These are phyloP conservation scores for Dioszegia crocea DNA, from an alignment of 768 basidiomycete species.

Conservation along the genomic window DNA sequence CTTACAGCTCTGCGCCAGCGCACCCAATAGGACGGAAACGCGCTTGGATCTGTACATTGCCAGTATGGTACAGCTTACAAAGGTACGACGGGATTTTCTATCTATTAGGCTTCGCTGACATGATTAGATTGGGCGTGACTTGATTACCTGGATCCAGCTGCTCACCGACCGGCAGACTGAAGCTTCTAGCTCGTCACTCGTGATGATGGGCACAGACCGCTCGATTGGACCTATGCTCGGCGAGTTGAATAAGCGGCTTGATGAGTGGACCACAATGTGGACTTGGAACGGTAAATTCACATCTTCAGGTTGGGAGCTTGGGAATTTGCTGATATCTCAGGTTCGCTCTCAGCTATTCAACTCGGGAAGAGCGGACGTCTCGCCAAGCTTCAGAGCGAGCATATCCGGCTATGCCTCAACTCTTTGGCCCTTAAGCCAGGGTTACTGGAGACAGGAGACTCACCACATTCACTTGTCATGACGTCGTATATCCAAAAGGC, in stretches of 20 bases:
- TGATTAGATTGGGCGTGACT: slow-evolving; percentile 19
- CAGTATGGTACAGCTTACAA: slow-evolving; percentile 12
- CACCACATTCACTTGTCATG: slow-evolving; percentile 2
- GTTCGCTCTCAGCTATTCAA: slow-evolving; percentile 15
- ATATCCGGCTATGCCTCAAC: slow-evolving; percentile 27
- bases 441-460: slow-evolving; percentile 1
- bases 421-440: slow-evolving; percentile 19
- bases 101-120: background rate
- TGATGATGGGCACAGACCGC: slow-evolving; percentile 8
- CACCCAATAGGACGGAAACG: background rate
- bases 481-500: slow-evolving; percentile 10
- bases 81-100: slow-evolving; percentile 4
- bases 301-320: background rate
- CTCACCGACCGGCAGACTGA: slow-evolving; percentile 14
- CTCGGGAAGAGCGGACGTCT: slow-evolving; percentile 13
- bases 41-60: slow-evolving; percentile 17
- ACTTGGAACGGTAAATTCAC: slow-evolving; percentile 16
- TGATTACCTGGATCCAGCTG: slow-evolving; percentile 19
- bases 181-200: background rate
- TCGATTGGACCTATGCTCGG: slow-evolving; percentile 14
- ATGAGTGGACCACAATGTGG: slow-evolving; percentile 19
- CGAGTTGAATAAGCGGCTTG: slow-evolving; percentile 24
- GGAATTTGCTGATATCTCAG: slow-evolving; percentile 6
- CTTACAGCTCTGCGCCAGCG: background rate
- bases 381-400: slow-evolving; percentile 22